Evolutionary conservation across 2,329 filamentous ascomycete genomes (phyloP).

Genomic region (Chlorencoelia australis): DNA sequence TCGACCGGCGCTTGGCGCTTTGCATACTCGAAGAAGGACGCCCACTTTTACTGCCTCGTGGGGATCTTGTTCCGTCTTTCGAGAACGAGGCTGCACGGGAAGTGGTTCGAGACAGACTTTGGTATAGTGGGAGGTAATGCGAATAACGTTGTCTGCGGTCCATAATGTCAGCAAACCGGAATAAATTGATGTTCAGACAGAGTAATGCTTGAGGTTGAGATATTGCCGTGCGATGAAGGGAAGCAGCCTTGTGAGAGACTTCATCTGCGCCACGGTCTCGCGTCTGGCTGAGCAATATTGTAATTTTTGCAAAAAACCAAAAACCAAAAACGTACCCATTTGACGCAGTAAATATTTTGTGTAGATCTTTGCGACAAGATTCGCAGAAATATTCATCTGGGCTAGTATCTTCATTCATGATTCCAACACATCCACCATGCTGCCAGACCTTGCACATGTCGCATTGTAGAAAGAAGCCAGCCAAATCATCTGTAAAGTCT

Average conservation of each 20-base stretch:
- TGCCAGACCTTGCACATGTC: conserved; percentile 98
- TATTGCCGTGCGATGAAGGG: conserved; percentile 11
- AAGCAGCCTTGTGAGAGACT: conserved; percentile 27
- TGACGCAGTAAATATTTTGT: conserved; percentile 68
- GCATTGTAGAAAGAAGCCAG: conserved; percentile 95
- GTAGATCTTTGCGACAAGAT: conserved; percentile 81
- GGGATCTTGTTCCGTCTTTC: conserved; percentile 49
- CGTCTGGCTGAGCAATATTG: conserved; percentile 15
- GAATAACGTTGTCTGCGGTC: conserved; percentile 51
- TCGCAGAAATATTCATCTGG: conserved; percentile 99
- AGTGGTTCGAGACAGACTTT: conserved; percentile 40
- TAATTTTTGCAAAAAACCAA: conserved; percentile 1
- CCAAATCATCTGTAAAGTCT: conserved; percentile 60
- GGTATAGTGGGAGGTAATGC: conserved; percentile 52
- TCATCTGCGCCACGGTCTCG: conserved; percentile 26
- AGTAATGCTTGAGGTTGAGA: conserved; percentile 3
- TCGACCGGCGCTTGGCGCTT: conserved; percentile 68
- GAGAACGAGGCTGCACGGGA: conserved; percentile 55
- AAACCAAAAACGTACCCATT: conserved; percentile 73
- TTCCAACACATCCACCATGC: conserved; percentile 93
- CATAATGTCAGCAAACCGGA: conserved; percentile 30
- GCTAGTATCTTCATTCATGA: conserved; percentile 85
- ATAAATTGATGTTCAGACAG: conserved; percentile 5
- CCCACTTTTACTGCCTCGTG: conserved; percentile 45
- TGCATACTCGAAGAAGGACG: conserved; percentile 34